phyloP scores from a whole-genome alignment of 768 basidiomycete species.

The Calocera cornea region DNA sequence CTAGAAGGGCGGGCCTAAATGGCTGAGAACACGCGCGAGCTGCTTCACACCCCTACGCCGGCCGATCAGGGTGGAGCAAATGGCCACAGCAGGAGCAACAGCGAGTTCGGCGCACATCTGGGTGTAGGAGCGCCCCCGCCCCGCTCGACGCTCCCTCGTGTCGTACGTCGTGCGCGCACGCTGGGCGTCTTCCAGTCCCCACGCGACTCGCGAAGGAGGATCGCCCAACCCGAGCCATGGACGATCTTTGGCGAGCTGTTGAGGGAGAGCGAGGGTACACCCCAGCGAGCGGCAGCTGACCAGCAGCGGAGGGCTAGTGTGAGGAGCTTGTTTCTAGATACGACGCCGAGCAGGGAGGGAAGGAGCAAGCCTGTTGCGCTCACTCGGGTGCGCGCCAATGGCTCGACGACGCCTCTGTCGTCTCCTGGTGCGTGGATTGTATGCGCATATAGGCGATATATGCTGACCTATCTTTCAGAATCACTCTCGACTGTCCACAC shows the following conservation, averaged over 20 bases:
- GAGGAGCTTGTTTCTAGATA: not conserved
- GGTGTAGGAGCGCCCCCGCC: not conserved
- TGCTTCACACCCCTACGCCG: not conserved
- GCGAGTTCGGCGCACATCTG: not conserved
- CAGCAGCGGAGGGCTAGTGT: not conserved
- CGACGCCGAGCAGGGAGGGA: not conserved
- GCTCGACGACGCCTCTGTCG: not conserved
- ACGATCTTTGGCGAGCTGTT: conserved; percentile 56
- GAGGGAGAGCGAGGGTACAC: conserved; percentile 43
- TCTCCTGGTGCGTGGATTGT: not conserved
- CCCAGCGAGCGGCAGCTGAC: conserved; percentile 14
- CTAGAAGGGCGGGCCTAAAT: not conserved
- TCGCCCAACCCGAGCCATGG: conserved; percentile 29
- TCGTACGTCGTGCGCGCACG: not conserved
- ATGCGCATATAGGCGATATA: not conserved
- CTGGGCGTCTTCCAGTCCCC: not conserved
- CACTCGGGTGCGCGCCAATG: not conserved
- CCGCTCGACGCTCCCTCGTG: not conserved
- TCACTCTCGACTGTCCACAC: not conserved
- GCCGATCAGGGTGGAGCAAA: not conserved
- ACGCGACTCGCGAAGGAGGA: not conserved
- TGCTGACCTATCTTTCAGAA: not conserved
- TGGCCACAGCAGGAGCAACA: not conserved
- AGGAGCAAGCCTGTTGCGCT: not conserved
- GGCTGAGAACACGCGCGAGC: not conserved